Base-by-base conservation (phyloP, 768 basidiomycete species). In the Tricholoma hemisulphureum region DNA sequence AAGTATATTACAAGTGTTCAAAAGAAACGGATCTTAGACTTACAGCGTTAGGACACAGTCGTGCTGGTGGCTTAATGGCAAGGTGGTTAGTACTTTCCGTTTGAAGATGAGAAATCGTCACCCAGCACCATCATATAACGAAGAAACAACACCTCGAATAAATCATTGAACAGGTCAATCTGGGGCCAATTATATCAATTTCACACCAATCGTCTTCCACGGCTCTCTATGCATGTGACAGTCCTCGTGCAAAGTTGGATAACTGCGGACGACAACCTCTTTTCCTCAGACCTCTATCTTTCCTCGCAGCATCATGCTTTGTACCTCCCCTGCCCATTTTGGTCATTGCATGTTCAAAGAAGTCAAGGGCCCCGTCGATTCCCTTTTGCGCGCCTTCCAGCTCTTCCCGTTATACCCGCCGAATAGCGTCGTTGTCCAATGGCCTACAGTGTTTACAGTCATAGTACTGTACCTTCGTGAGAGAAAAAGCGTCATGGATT, bases 171-270 rank as follows among this genome's bases (percentile, higher is more conserved):
- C 57, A 78, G 75, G 67, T 73, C 66, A 49, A 89, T 86, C 70
- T 79, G 77, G 0, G 75, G 79, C 87, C 87, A 88, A 64, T 89
- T 88, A 65, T 82, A 88, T 78, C 80, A 84, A 28, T 75, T 73
- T 73, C 75, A 76, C 35, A 61, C 57, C 56, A 75, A 83, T 74
- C 58, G 74, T 72, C 32, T 56, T 65, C 79, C 78, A 81, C n/a
- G 84, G 83, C 58, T 74, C 56, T 20, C 70, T 68, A 52, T 67
- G 61, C n/a, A 75, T 61, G 60, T 84, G 85, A 59, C 87, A 88
- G 55, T 84, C 76, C 57, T 88, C 86, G 61, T 88, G 85, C 3
- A 87, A 87, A 2, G 84, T 83, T 3, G 85, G 65, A 61, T 88
- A 88, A 7, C 85, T 79, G 26, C 87, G 68, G 8, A 85, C 80